phyloP scores from a whole-genome alignment of 2,329 filamentous ascomycete species.

The Fusarium metavorans region DNA sequence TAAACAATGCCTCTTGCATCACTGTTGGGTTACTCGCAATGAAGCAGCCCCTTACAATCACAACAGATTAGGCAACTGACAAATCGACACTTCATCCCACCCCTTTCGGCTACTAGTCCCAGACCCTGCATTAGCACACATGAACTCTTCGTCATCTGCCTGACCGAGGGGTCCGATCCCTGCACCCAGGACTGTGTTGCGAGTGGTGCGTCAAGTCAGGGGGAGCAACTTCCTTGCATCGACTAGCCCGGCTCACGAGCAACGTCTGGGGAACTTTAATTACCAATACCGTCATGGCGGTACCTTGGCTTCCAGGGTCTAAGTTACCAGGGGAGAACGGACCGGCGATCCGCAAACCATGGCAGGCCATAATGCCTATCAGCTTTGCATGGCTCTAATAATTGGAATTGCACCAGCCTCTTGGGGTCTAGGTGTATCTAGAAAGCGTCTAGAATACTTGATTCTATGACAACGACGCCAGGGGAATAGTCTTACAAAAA shows the following conservation, averaged over 20 bases:
- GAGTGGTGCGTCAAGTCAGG: neutral
- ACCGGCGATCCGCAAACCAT: neutral
- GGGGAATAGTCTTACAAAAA: neutral
- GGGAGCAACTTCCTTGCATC: neutral
- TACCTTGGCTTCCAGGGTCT: neutral
- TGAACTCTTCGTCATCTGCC: neutral
- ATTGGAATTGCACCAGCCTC: neutral
- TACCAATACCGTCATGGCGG: neutral
- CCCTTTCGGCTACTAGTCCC: neutral
- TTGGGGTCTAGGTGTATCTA: neutral
- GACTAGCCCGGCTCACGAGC: neutral
- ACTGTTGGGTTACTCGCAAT: too few relatives aligned
- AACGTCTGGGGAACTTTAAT: neutral
- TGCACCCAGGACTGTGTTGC: neutral
- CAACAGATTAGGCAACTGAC: too few relatives aligned
- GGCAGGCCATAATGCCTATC: neutral
- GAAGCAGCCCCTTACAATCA: too few relatives aligned
- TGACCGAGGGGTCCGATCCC: neutral
- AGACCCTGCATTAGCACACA: neutral
- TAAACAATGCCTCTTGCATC: neutral
- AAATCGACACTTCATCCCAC: neutral
- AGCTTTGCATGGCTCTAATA: neutral
- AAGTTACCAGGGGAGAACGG: neutral
- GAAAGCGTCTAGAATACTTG: neutral
- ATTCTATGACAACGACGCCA: neutral